Conservation (phyloP, 2,329 filamentous ascomycete genomes). For the Ceratocystis alfenasii region DNA sequence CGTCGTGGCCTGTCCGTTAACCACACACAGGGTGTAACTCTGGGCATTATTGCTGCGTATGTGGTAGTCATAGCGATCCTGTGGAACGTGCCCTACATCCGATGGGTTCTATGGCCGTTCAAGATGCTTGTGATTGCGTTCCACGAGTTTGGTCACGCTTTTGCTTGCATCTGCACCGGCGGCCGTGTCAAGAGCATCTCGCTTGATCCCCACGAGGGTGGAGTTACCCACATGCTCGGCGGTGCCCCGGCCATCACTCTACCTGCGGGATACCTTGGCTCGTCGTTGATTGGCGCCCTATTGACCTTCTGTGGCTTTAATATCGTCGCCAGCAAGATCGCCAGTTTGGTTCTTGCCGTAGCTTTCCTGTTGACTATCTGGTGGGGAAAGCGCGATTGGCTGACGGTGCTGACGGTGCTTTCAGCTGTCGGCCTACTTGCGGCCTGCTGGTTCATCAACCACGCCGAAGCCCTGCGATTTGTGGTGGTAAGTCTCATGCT, state of each 20-base stretch:
- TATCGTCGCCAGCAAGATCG: slow-evolving; percentile 70
- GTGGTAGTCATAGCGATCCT: slow-evolving; percentile 61
- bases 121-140: slow-evolving; percentile 82
- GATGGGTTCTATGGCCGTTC: slow-evolving; percentile 66
- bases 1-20: slow-evolving; percentile 22
- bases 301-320: slow-evolving; percentile 72
- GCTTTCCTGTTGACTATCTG: slow-evolving; percentile 69
- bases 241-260: slow-evolving; percentile 59
- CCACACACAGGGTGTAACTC: slow-evolving; percentile 56
- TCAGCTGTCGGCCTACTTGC: slow-evolving; percentile 58
- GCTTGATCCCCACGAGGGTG: slow-evolving; percentile 49
- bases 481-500: slow-evolving; percentile 43
- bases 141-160: slow-evolving; percentile 67
- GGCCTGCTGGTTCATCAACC: slow-evolving; percentile 67
- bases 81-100: slow-evolving; percentile 70
- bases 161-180: slow-evolving; percentile 59
- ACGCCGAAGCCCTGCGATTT: slow-evolving; percentile 61
- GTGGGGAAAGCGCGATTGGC: slow-evolving; percentile 70
- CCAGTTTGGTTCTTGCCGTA: slow-evolving; percentile 57
- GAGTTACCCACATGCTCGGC: slow-evolving; percentile 65
- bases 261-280: slow-evolving; percentile 67
- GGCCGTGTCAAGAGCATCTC: slow-evolving; percentile 61
- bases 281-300: slow-evolving; percentile 62
- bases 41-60: slow-evolving; percentile 60
- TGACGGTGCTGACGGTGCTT: slow-evolving; percentile 60